Conservation (phyloP, 306 rosid genomes). For the Sesbania bispinosa region DNA sequence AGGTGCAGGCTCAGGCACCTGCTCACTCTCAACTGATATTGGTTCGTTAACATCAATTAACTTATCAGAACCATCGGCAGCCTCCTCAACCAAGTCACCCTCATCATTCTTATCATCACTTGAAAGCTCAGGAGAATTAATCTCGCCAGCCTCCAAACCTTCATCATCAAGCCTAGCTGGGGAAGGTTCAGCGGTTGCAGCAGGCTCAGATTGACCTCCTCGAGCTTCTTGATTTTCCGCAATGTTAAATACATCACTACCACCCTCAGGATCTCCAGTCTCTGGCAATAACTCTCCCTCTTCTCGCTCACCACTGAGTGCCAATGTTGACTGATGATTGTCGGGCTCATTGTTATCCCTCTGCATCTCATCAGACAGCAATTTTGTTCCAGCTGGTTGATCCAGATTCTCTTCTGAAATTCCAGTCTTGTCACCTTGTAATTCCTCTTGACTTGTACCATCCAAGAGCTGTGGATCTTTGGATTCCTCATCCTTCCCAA, state of each 20-base stretch:
- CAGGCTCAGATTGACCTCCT: slow-evolving; percentile 59
- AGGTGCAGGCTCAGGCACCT: slow-evolving; percentile 44
- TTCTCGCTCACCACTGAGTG: slow-evolving; percentile 58
- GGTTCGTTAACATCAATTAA: slow-evolving; percentile 53
- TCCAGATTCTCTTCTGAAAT: slow-evolving; percentile 55
- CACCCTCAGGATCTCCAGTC: slow-evolving; percentile 54
- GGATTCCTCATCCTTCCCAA: slow-evolving; percentile 54
- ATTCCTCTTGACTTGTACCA: slow-evolving; percentile 46
- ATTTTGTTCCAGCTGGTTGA: slow-evolving; percentile 44
- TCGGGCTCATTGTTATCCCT: slow-evolving; percentile 63
- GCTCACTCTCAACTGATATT: slow-evolving; percentile 48
- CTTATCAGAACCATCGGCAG: slow-evolving; percentile 70
- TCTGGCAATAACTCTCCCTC: slow-evolving; percentile 87
- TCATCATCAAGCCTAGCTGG: slow-evolving; percentile 67
- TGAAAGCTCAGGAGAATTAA: slow-evolving; percentile 52
- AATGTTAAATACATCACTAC: slow-evolving; percentile 36
- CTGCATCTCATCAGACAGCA: slow-evolving; percentile 51
- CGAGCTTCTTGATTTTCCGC: slow-evolving; percentile 46
- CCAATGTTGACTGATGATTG: slow-evolving; percentile 45
- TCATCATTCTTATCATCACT: slow-evolving; percentile 71
- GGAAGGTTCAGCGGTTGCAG: slow-evolving; percentile 60
- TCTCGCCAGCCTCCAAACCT: slow-evolving; percentile 56
- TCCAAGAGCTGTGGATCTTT: slow-evolving; percentile 46
- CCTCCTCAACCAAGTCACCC: slow-evolving; percentile 64
- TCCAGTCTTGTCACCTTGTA: slow-evolving; percentile 44